Conservation (phyloP, 2,329 filamentous ascomycete species). For the Diaporthe longicolla region DNA sequence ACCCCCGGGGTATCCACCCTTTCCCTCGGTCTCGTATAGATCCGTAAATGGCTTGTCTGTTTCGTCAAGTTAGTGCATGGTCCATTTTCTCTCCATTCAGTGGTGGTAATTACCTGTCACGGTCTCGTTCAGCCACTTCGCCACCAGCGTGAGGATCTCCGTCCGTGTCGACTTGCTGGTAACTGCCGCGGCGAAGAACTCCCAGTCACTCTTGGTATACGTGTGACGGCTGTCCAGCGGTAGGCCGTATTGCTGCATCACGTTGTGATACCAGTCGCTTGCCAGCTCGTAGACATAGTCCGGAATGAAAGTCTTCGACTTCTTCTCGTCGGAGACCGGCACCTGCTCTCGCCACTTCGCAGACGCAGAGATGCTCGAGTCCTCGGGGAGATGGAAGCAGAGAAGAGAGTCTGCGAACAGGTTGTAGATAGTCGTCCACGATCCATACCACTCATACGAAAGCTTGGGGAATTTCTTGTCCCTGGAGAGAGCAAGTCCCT, state of each 20-base stretch:
- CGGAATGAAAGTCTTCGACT: constrained; percentile 72
- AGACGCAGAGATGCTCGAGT: constrained; percentile 31
- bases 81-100: neutral
- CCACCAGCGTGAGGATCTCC: constrained; percentile 81
- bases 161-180: constrained; percentile 76
- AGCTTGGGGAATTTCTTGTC: constrained; percentile 82
- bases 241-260: constrained; percentile 85
- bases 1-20: constrained; percentile 78
- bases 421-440: constrained; percentile 86
- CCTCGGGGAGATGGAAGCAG: constrained; percentile 76
- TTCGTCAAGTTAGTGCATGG: constrained; percentile 41
- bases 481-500: constrained; percentile 77
- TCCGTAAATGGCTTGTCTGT: constrained; percentile 83
- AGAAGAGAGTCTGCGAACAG: constrained; percentile 82
- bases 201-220: constrained; percentile 93
- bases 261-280: constrained; percentile 83
- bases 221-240: constrained; percentile 86
- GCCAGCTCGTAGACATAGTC: constrained; percentile 83
- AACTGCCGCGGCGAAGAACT: constrained; percentile 89
- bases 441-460: constrained; percentile 85
- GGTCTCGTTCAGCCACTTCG: constrained; percentile 88
- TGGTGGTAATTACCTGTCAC: constrained; percentile 64
- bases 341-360: constrained; percentile 43
- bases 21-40: constrained; percentile 84
- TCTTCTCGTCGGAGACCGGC: constrained; percentile 43